Evolutionary conservation across 2,329 filamentous ascomycete species (phyloP).

Genomic region (Exophiala sp.): DNA sequence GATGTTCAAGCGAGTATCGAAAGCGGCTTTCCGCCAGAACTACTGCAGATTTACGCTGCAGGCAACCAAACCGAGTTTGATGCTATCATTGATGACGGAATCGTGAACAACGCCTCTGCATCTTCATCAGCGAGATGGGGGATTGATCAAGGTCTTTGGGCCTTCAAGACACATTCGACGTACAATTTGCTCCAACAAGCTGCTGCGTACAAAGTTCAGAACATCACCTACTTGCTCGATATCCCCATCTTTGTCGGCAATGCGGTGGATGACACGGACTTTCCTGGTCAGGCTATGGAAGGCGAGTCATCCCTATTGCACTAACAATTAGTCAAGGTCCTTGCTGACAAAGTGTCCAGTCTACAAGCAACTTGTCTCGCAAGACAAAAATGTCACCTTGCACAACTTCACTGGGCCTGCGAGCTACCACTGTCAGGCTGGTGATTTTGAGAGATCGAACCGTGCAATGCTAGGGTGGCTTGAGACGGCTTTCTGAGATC

Average conservation of each 20-base stretch:
- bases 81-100: slow-evolving; percentile 2
- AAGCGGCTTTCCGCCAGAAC: slow-evolving; percentile 9
- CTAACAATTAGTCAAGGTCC: not conserved
- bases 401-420: slow-evolving; percentile 26
- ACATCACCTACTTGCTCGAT: slow-evolving; percentile 14
- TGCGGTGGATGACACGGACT: slow-evolving; percentile 25
- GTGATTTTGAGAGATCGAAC: slow-evolving; percentile 11
- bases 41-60: slow-evolving; percentile 18
- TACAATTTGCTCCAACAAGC: slow-evolving; percentile 30
- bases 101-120: slow-evolving; percentile 8
- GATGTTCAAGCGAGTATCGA: slow-evolving; percentile 3
- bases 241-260: slow-evolving; percentile 28
- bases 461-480: not conserved
- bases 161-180: slow-evolving; percentile 32
- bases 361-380: no score
- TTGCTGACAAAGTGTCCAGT: no score
- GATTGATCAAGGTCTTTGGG: slow-evolving; percentile 37
- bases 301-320: slow-evolving; percentile 22
- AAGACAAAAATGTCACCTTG: slow-evolving; percentile 16
- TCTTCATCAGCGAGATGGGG: slow-evolving; percentile 31
- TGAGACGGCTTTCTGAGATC: no score
- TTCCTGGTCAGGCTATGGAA: slow-evolving; percentile 22
- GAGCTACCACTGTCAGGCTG: slow-evolving; percentile 28
- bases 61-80: slow-evolving; percentile 22
- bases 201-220: slow-evolving; percentile 23